These are phyloP conservation scores for Dioscorea cayenensis DNA, from an alignment of 116 monocot genomes.

Conservation along the genomic window DNA sequence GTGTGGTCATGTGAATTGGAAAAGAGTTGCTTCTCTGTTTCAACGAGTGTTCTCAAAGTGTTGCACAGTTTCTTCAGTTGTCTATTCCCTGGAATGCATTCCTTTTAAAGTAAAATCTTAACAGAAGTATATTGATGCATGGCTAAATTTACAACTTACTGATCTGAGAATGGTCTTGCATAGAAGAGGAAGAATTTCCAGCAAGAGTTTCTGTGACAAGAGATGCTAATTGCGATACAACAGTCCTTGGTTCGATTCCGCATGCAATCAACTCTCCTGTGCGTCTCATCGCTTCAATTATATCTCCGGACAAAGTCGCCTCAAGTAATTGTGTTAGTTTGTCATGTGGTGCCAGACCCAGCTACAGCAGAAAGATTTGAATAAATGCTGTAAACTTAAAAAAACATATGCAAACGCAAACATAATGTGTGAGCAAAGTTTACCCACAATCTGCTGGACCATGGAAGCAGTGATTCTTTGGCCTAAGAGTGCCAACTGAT, in stretches of 20 bases:
- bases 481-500: slow-evolving; percentile 33
- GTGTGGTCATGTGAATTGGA: slow-evolving; percentile 8
- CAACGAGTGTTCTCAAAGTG: slow-evolving; percentile 9
- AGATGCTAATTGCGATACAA: slow-evolving; percentile 30
- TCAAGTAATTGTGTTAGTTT: slow-evolving; percentile 25
- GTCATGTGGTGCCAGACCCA: slow-evolving; percentile 28
- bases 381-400: neutral
- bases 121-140: neutral
- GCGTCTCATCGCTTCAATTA: slow-evolving; percentile 21
- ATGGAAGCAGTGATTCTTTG: slow-evolving; percentile 20
- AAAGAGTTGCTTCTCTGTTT: slow-evolving; percentile 24
- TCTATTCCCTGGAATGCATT: neutral
- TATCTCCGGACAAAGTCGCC: slow-evolving; percentile 15
- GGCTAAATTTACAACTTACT: neutral
- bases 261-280: slow-evolving; percentile 19
- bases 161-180: neutral
- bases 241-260: slow-evolving; percentile 18
- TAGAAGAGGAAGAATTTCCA: slow-evolving; percentile 7
- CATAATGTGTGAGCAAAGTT: neutral
- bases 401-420: too few species aligned
- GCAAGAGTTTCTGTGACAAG: slow-evolving; percentile 21
- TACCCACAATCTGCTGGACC: slow-evolving; percentile 34
- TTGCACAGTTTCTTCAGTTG: slow-evolving; percentile 5
- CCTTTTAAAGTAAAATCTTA: neutral
- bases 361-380: slow-evolving; percentile 5